phyloP scores from a whole-genome alignment of 2,329 filamentous ascomycete genomes.

The Elsinoe batatas region DNA sequence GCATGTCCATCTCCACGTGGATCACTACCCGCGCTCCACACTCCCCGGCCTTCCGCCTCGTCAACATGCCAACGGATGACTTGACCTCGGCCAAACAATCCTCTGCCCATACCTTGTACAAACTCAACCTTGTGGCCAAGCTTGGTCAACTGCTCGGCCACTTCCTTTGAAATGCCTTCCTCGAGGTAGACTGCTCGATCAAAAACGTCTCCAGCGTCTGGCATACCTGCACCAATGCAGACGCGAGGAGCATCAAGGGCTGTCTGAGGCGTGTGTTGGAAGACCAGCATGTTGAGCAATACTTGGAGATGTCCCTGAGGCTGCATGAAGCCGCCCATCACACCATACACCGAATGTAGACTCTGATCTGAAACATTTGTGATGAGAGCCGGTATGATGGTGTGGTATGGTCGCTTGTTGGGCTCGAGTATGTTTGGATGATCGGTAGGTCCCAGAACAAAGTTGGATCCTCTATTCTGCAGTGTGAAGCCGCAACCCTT shows the following conservation, averaged over 20 bases:
- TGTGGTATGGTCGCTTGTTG: conserved; percentile 87
- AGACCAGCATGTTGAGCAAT: conserved; percentile 77
- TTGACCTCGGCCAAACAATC: conserved; percentile 76
- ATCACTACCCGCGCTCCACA: conserved; percentile 89
- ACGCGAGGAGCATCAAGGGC: conserved; percentile 86
- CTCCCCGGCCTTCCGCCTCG: conserved; percentile 48
- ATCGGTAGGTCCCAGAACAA: conserved; percentile 52
- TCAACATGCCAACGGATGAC: conserved; percentile 72
- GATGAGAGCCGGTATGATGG: conserved; percentile 87
- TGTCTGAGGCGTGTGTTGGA: conserved; percentile 71
- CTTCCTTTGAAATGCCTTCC: conserved; percentile 63
- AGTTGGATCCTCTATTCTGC: conserved; percentile 87
- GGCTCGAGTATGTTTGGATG: conserved; percentile 78
- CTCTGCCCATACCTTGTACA: conserved; percentile 54
- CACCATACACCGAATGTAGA: conserved; percentile 79
- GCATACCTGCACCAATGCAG: conserved; percentile 69
- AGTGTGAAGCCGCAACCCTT: conserved; percentile 81
- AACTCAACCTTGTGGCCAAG: conserved; percentile 67
- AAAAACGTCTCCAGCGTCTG: conserved; percentile 47
- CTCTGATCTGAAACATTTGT: conserved; percentile 65
- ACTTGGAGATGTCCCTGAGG: conserved; percentile 94
- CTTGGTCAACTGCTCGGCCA: conserved; percentile 54
- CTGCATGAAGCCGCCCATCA: conserved; percentile 99
- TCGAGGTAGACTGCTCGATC: conserved; percentile 67
- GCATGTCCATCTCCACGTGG: conserved; percentile 70